Evolutionary conservation across 345 rosid genomes (phyloP).

Genomic region (Noccaea caerulescens): DNA sequence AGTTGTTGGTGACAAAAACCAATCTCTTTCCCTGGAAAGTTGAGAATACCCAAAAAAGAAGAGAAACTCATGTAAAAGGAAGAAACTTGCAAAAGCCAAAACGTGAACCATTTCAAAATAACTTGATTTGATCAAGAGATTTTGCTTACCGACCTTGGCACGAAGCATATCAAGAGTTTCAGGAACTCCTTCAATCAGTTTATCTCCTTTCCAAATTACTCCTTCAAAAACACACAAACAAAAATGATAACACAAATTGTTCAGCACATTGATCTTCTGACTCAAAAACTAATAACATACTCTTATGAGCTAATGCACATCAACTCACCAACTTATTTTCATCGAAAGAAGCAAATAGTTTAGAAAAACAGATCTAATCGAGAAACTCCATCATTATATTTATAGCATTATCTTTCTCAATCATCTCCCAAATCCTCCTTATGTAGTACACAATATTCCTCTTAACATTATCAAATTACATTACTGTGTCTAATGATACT

Average conservation of each 20-base stretch:
- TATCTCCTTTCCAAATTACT: constrained; percentile 98
- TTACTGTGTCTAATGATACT: neutral
- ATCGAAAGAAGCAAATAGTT: neutral
- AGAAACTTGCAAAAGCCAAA: neutral
- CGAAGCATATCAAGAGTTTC: constrained; percentile 96
- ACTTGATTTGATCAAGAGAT: neutral
- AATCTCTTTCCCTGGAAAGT: constrained; percentile 76
- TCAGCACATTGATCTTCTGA: neutral
- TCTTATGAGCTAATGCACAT: neutral
- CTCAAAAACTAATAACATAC: neutral
- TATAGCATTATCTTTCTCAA: neutral
- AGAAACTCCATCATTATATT: neutral
- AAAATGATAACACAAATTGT: neutral
- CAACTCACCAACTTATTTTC: neutral
- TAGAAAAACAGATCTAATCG: neutral
- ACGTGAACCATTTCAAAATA: neutral
- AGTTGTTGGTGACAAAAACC: constrained; percentile 95
- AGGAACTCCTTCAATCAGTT: constrained; percentile 90
- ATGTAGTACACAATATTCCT: neutral
- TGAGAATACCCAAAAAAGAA: neutral
- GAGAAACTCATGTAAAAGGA: neutral
- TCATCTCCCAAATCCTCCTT: neutral
- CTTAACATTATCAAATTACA: neutral
- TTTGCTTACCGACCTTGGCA: constrained; percentile 63
- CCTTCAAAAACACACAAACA: constrained; percentile 53